Base-by-base conservation (phyloP, 345 rosid genomes). In the Melaleuca alternifolia region DNA sequence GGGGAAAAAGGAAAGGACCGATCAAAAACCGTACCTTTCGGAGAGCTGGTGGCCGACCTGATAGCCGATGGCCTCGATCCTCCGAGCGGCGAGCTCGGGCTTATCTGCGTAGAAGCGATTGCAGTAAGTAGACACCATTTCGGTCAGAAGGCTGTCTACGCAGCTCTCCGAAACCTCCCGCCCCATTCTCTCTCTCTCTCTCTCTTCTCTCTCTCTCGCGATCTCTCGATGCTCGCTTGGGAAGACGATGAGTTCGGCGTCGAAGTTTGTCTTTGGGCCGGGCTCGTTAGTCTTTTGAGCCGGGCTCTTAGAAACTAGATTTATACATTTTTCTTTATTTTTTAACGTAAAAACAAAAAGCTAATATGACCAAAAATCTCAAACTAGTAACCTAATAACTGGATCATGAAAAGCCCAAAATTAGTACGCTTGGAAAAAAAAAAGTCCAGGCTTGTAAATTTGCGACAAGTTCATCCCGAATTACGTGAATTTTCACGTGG, bases 21-120 rank as follows among this genome's bases (percentile, higher is more conserved):
- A 51, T 62, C 30, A 15, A 51, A 51, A 24, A 28, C 24, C 2
- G 54, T 88, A 95, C 98, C 99, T 94, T 91, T 96, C 99, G 84
- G 98, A 96, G 91, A 98, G 99, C 96, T 98, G 99, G 88, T 95
- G 98, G 86, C 99, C 99, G 91, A 98, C 99, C 90, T 98, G 99
- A 85, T 94, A 98, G 86, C 99, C 99, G 82, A 98, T 98, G 87
- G 99, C 96, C 87, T 98, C 99, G 94, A 98, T 98, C 88, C 99
- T 93, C 50, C 98, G 98, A 52, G 98, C 99, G n/a, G 99, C 98
- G 84, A 98, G 96, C 61, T 98, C 98, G n/a, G 98, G 97, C 88
- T 95, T 98, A 84, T 91, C 94, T 82, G 94, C 93, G 88, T 95
- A 95, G 92, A 98, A 96, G 23, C 95, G 95, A 85, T 91, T 95